Evolutionary conservation across 805 yeast species (phyloP).

Genomic region (Torulaspora indica): DNA sequence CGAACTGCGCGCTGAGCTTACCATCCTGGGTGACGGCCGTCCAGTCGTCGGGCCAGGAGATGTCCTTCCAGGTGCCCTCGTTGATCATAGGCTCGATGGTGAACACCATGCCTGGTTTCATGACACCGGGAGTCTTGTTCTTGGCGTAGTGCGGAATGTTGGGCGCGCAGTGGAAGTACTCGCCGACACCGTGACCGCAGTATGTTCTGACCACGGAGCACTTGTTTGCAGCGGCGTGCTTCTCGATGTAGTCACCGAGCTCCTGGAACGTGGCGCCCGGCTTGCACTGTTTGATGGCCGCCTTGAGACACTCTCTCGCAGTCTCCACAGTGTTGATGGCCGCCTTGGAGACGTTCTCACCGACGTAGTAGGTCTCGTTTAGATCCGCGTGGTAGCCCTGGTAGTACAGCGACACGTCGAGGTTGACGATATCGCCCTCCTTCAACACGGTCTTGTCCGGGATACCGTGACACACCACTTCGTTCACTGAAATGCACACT

Average conservation of each 20-base stretch:
- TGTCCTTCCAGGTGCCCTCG: slow-evolving; percentile 73
- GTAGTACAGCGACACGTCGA: slow-evolving; percentile 81
- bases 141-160: slow-evolving; percentile 90
- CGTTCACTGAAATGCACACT: slow-evolving; percentile 90
- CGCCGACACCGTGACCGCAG: slow-evolving; percentile 91
- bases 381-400: slow-evolving; percentile 91
- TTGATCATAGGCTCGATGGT: slow-evolving; percentile 98
- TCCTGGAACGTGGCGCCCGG: slow-evolving; percentile 89
- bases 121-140: slow-evolving; percentile 88
- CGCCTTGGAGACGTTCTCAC: slow-evolving; percentile 77
- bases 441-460: slow-evolving; percentile 83
- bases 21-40: slow-evolving; percentile 92
- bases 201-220: slow-evolving; percentile 86
- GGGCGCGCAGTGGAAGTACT: slow-evolving; percentile 86
- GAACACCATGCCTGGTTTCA: slow-evolving; percentile 93
- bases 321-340: slow-evolving; percentile 88
- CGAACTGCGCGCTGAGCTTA: slow-evolving; percentile 85
- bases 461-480: slow-evolving; percentile 94
- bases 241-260: slow-evolving; percentile 83
- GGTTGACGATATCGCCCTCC: slow-evolving; percentile 92
- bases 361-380: slow-evolving; percentile 95
- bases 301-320: slow-evolving; percentile 78
- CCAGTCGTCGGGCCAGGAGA: slow-evolving; percentile 97
- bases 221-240: slow-evolving; percentile 69
- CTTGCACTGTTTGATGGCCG: slow-evolving; percentile 78